Evolutionary conservation across 2,329 filamentous ascomycete genomes (phyloP).

Genomic region (Aspergillus tanneri): DNA sequence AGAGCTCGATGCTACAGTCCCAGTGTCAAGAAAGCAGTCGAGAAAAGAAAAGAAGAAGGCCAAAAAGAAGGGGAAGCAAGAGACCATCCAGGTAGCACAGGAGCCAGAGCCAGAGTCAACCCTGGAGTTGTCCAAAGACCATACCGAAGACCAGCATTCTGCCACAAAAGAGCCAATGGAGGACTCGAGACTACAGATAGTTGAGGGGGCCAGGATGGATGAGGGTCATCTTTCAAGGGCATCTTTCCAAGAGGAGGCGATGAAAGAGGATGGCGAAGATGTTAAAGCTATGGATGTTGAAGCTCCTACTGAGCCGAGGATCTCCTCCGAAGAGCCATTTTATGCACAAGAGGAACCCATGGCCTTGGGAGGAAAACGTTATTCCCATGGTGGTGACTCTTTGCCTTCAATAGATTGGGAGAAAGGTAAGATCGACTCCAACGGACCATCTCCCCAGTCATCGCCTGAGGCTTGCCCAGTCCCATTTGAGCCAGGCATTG

Average conservation of each 20-base stretch:
- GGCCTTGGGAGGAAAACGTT: slow-evolving; percentile 3
- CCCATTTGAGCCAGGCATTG: slow-evolving; percentile 25
- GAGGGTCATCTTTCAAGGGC: slow-evolving; percentile 22
- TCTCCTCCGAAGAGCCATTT: slow-evolving; percentile 1
- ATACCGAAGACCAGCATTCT: not conserved
- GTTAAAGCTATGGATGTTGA: slow-evolving; percentile 4
- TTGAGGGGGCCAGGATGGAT: not conserved
- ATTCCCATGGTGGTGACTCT: slow-evolving; percentile 30
- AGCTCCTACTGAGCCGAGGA: slow-evolving; percentile 1
- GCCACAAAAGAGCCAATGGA: not conserved
- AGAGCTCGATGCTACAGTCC: slow-evolving; percentile 7
- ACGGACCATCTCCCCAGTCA: slow-evolving; percentile 24
- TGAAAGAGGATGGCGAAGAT: slow-evolving; percentile 23
- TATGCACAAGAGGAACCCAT: slow-evolving; percentile 8
- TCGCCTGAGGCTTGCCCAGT: slow-evolving; percentile 24
- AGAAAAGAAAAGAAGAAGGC: slow-evolving; percentile 41
- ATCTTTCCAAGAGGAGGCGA: slow-evolving; percentile 37
- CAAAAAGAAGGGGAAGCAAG: slow-evolving; percentile 27
- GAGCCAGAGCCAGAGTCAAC: not conserved
- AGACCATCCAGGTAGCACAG: slow-evolving; percentile 7
- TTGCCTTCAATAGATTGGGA: slow-evolving; percentile 43
- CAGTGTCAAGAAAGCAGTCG: slow-evolving; percentile 27
- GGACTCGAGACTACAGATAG: not conserved
- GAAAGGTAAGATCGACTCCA: slow-evolving; percentile 24
- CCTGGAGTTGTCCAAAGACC: not conserved